These are phyloP conservation scores for Ogataea angusta DNA, from an alignment of 805 yeast species.

Conservation along the genomic window DNA sequence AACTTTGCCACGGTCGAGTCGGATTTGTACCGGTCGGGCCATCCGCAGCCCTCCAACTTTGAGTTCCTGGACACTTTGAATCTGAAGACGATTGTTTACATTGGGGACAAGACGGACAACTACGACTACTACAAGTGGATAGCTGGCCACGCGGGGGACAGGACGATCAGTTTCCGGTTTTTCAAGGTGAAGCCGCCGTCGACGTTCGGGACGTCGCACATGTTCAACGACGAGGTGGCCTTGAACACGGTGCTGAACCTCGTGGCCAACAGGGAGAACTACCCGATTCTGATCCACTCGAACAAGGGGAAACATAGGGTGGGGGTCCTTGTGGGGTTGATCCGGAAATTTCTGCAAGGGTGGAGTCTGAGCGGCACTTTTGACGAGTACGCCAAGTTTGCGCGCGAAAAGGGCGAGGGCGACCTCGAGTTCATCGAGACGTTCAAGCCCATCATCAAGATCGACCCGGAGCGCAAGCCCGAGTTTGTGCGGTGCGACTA, in stretches of 20 bases:
- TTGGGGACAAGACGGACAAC: constrained; percentile 72
- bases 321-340: constrained; percentile 88
- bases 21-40: constrained; percentile 86
- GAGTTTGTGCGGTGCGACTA: constrained; percentile 45
- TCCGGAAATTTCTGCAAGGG: constrained; percentile 81
- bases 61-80: constrained; percentile 69
- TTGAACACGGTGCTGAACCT: constrained; percentile 55
- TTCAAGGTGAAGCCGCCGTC: constrained; percentile 61
- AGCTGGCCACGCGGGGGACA: constrained; percentile 33
- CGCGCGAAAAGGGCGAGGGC: constrained; percentile 89
- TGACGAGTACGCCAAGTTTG: constrained; percentile 90
- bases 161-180: constrained; percentile 50
- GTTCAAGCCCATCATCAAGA: constrained; percentile 60
- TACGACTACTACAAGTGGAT: constrained; percentile 73
- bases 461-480: constrained; percentile 52
- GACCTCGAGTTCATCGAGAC: constrained; percentile 88
- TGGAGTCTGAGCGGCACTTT: constrained; percentile 93
- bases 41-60: constrained; percentile 84
- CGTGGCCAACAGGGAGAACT: constrained; percentile 62
- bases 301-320: constrained; percentile 97
- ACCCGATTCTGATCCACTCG: constrained; percentile 87
- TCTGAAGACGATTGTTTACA: constrained; percentile 74
- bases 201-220: constrained; percentile 53
- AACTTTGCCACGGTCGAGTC: constrained; percentile 88
- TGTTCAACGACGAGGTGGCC: constrained; percentile 53